phyloP scores from a whole-genome alignment of 768 basidiomycete species.

The Phlebiopsis flavidoalba region DNA sequence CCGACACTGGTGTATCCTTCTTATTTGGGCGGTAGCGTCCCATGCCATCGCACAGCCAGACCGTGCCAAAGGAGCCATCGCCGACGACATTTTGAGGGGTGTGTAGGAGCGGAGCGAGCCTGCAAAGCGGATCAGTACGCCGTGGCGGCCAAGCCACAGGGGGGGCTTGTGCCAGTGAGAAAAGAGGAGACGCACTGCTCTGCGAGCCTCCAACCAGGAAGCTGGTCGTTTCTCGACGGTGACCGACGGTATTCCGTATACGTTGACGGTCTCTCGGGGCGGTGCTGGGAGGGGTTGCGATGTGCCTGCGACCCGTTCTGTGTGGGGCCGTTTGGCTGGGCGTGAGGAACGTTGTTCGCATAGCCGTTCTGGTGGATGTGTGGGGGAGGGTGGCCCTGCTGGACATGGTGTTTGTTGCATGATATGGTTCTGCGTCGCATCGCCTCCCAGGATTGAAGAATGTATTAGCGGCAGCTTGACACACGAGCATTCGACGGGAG shows the following conservation, averaged over 20 bases:
- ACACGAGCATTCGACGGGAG: constrained; percentile 19
- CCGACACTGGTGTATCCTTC: constrained; percentile 84
- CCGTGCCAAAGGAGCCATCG: constrained; percentile 97
- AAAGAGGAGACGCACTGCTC: constrained; percentile 49
- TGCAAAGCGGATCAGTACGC: constrained; percentile 27
- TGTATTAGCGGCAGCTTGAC: constrained; percentile 24
- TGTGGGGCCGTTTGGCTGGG: constrained; percentile 15
- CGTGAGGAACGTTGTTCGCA: constrained; percentile 24
- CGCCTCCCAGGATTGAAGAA: constrained; percentile 33
- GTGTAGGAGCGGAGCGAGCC: constrained; percentile 88
- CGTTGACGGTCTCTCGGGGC: constrained; percentile 59
- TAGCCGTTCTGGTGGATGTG: constrained; percentile 29
- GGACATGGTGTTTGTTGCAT: constrained; percentile 52
- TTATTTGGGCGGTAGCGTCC: constrained; percentile 86
- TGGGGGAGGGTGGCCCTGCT: constrained; percentile 35
- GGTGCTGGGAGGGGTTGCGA: constrained; percentile 17
- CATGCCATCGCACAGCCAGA: constrained; percentile 99
- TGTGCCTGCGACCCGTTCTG: constrained; percentile 12
- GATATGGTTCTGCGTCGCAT: constrained; percentile 48
- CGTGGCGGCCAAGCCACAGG: neutral
- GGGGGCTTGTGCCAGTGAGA: neutral
- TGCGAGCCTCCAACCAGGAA: constrained; percentile 70
- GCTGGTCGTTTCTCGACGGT: constrained; percentile 61
- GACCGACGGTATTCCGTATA: constrained; percentile 74
- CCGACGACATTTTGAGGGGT: constrained; percentile 89